Evolutionary conservation across 305 asterid genomes (phyloP).

Genomic region (Fraxinus xanthoxyloides): DNA sequence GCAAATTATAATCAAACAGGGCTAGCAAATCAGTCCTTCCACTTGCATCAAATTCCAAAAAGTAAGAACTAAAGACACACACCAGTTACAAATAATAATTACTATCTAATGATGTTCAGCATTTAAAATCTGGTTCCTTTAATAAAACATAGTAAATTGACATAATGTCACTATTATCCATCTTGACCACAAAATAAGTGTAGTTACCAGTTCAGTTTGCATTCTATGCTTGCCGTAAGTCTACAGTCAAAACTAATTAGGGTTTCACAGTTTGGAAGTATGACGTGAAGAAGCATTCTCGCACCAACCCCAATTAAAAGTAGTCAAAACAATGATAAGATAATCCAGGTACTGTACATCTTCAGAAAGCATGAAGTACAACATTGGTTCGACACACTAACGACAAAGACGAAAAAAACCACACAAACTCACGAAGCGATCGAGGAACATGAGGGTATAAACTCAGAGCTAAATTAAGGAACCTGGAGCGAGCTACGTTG

Average conservation of each 20-base stretch:
- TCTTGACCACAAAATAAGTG: neutral
- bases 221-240: neutral
- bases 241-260: neutral
- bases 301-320: neutral
- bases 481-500: constrained; percentile 98
- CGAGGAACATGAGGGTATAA: neutral
- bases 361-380: constrained; percentile 17
- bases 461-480: neutral
- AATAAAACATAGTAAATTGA: neutral
- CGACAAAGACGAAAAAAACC: neutral
- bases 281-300: neutral
- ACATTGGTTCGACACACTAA: neutral
- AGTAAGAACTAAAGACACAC: neutral
- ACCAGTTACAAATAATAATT: neutral
- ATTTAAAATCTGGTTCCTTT: neutral
- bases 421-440: neutral
- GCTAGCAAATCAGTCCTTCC: constrained; percentile 1
- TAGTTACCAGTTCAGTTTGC: neutral
- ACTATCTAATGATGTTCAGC: neutral
- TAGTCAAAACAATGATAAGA: neutral
- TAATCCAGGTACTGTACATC: constrained; percentile 10
- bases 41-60: constrained; percentile 11
- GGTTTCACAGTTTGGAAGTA: neutral
- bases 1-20: neutral
- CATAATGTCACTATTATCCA: neutral